These are phyloP conservation scores for Pythium dissotocum DNA, from an alignment of 352 stramenopile species.

Conservation along the genomic window DNA sequence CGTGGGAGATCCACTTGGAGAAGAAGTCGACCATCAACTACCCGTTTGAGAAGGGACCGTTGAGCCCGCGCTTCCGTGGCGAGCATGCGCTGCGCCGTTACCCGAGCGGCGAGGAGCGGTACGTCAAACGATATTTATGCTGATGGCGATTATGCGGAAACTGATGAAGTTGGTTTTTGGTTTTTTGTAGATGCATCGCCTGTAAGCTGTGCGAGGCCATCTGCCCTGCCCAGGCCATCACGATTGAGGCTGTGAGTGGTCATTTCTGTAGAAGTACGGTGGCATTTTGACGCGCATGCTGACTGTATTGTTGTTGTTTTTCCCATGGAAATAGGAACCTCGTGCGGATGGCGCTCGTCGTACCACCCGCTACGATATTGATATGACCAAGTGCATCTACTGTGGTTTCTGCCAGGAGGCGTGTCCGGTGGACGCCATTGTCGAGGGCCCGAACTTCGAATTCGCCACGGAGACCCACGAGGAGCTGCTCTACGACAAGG, in stretches of 20 bases:
- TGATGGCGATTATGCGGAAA: neutral
- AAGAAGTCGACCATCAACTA: conserved; percentile 99
- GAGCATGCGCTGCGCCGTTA: conserved; percentile 99
- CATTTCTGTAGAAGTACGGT: neutral
- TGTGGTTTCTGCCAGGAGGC: conserved; percentile 96
- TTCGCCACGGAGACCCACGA: conserved; percentile 99
- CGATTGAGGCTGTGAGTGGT: conserved; percentile 93
- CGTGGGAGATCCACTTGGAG: conserved; percentile 82
- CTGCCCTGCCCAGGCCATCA: conserved; percentile 99
- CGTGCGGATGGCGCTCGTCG: conserved; percentile 96
- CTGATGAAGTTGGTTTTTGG: neutral
- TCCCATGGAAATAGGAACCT: conserved; percentile 68
- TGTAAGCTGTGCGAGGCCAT: conserved; percentile 99
- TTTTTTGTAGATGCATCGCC: conserved; percentile 93
- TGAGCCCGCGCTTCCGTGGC: conserved; percentile 97
- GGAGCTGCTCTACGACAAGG: conserved; percentile 99
- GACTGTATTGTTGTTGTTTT: neutral
- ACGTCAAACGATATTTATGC: conserved; percentile 19
- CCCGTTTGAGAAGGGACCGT: conserved; percentile 96
- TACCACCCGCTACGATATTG: conserved; percentile 99
- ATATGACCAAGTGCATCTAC: conserved; percentile 99
- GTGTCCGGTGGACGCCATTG: conserved; percentile 99
- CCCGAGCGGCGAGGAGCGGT: conserved; percentile 98
- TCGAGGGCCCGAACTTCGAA: conserved; percentile 99
- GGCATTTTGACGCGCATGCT: conserved; percentile 13